phyloP scores from a whole-genome alignment of 2,329 filamentous ascomycete genomes.

The Colletotrichum musicola region DNA sequence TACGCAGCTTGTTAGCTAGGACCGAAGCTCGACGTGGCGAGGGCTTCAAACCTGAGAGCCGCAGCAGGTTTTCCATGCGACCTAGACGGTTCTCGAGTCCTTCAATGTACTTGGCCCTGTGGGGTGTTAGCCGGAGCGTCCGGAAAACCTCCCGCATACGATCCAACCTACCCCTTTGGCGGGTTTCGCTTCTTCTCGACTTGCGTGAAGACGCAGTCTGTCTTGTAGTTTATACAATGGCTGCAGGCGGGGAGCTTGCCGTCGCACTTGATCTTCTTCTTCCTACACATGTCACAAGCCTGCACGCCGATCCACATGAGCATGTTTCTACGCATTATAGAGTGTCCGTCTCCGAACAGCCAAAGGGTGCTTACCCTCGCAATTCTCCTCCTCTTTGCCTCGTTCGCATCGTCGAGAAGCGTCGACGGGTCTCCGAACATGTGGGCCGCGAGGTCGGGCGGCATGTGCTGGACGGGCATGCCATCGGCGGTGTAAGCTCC shows the following conservation, averaged over 20 bases:
- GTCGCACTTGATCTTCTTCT: constrained; percentile 98
- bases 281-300: constrained; percentile 97
- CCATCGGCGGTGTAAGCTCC: constrained; percentile 72
- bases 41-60: constrained; percentile 75
- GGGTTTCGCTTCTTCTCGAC: constrained; percentile 99
- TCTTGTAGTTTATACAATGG: constrained; percentile 98
- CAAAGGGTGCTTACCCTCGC: constrained; percentile 71
- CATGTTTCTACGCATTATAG: background rate
- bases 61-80: constrained; percentile 94
- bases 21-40: background rate
- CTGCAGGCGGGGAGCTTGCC: constrained; percentile 95
- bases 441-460: constrained; percentile 69
- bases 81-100: constrained; percentile 93
- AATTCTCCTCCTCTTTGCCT: constrained; percentile 90
- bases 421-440: constrained; percentile 70
- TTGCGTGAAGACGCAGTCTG: constrained; percentile 95
- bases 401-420: constrained; percentile 76
- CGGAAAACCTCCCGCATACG: background rate
- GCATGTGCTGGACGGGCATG: constrained; percentile 67
- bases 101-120: constrained; percentile 96
- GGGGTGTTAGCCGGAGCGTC: constrained; percentile 13
- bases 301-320: constrained; percentile 49
- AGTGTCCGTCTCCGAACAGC: background rate
- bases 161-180: constrained; percentile 83
- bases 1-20: constrained; percentile 48